Conservation (phyloP, 495 filamentous ascomycete species). For the Platismatia glauca region DNA sequence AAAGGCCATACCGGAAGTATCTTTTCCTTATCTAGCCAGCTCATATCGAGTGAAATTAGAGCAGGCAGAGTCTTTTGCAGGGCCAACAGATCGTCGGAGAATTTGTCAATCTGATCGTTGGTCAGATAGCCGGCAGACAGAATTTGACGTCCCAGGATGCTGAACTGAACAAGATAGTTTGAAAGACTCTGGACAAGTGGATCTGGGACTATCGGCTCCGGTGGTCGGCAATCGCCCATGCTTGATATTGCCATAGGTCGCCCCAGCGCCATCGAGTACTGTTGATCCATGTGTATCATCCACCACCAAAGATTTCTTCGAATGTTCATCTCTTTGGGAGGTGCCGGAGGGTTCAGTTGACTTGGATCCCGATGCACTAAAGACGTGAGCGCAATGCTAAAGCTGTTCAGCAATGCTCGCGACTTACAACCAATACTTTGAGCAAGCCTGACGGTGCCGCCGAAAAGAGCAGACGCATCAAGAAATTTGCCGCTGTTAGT, state of each 20-base stretch:
- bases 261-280: conserved; percentile 41
- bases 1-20: conserved; percentile 37
- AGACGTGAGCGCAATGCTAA: not conserved
- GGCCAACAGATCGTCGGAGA: conserved; percentile 32
- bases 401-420: not conserved
- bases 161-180: conserved; percentile 36
- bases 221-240: conserved; percentile 37
- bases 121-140: conserved; percentile 33
- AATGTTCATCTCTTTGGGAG: conserved; percentile 30
- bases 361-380: conserved; percentile 38
- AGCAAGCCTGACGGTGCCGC: conserved; percentile 37
- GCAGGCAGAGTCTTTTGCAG: conserved; percentile 37
- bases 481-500: conserved; percentile 43
- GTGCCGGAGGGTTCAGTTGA: conserved; percentile 35
- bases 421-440: conserved; percentile 36
- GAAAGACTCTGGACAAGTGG: conserved; percentile 32
- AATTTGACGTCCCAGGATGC: conserved; percentile 38
- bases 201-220: conserved; percentile 34
- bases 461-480: conserved; percentile 40
- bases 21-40: conserved; percentile 33
- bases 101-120: conserved; percentile 37
- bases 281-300: conserved; percentile 44
- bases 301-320: conserved; percentile 42
- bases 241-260: conserved; percentile 39
- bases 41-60: conserved; percentile 36